Percentiles rank a stretch among this genome's conserved stretches.
These are phyloP conservation scores for Hordeum pubiflorum DNA, from an alignment of 202 grass and related monocot species.

Conservation along the genomic window DNA sequence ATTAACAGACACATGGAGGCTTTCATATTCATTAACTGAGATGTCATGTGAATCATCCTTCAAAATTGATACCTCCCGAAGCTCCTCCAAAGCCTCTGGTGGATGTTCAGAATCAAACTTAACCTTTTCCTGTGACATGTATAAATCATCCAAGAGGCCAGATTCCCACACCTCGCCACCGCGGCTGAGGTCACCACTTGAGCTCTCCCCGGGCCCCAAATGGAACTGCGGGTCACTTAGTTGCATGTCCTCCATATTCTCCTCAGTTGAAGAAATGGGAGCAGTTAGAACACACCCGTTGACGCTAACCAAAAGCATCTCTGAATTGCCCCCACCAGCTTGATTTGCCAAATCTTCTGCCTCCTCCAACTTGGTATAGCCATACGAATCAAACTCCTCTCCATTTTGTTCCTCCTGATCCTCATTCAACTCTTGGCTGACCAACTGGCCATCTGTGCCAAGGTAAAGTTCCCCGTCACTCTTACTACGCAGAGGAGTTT, in stretches of 20 bases:
- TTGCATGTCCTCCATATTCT: slow-evolving; percentile 51
- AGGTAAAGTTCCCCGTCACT: slow-evolving; percentile 48
- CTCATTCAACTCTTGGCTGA: slow-evolving; percentile 34
- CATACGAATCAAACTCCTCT: slow-evolving; percentile 49
- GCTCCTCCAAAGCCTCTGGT: slow-evolving; percentile 11
- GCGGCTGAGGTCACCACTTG: slow-evolving; percentile 54
- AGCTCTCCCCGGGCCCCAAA: slow-evolving; percentile 81
- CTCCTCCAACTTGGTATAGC: slow-evolving; percentile 65
- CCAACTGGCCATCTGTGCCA: slow-evolving; percentile 16
- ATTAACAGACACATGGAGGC: slow-evolving; percentile 3
- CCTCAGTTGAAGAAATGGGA: slow-evolving; percentile 67
- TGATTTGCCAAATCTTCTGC: slow-evolving; percentile 52
- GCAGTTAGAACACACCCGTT: slow-evolving; percentile 90
- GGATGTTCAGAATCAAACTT: slow-evolving; percentile 33
- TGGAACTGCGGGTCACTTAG: slow-evolving; percentile 79
- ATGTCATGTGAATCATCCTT: slow-evolving; percentile 25
- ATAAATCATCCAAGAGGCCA: slow-evolving; percentile 55
- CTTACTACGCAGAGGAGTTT: slow-evolving; percentile 38
- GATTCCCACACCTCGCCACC: slow-evolving; percentile 77
- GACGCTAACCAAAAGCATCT: slow-evolving; percentile 88
- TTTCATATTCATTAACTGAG: not conserved
- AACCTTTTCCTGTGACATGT: slow-evolving; percentile 38
- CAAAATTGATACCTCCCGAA: slow-evolving; percentile 17
- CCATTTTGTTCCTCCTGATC: slow-evolving; percentile 38
- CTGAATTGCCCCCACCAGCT: slow-evolving; percentile 53